A percentile compares a stretch with the other conserved stretches of the same genome.
These are phyloP conservation scores for Tuber calosporum DNA, from an alignment of 495 filamentous ascomycete genomes.

Conservation along the genomic window DNA sequence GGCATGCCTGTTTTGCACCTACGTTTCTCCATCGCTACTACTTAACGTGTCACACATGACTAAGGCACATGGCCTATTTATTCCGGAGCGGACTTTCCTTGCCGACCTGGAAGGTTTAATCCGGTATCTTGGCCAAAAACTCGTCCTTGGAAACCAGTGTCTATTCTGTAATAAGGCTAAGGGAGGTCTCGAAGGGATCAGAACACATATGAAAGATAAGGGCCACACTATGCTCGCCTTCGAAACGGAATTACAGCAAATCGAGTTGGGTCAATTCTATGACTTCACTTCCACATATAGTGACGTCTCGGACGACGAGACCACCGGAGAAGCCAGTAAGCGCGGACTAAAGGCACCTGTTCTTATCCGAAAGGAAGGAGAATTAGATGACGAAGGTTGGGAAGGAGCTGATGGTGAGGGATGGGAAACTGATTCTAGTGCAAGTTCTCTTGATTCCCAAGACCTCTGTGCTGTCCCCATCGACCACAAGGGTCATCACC, in stretches of 20 bases:
- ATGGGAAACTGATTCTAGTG: constrained; percentile 90
- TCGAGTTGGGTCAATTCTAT: constrained; percentile 96
- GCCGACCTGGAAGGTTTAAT: constrained; percentile 74
- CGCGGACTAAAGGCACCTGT: constrained; percentile 56
- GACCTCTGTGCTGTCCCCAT: constrained; percentile 66
- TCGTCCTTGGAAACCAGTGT: constrained; percentile 69
- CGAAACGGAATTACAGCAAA: constrained; percentile 76
- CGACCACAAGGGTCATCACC: constrained; percentile 58
- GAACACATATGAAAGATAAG: constrained; percentile 95
- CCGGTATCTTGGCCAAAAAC: constrained; percentile 64
- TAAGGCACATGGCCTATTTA: constrained; percentile 88
- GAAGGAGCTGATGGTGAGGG: constrained; percentile 49
- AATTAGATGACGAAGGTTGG: constrained; percentile 42
- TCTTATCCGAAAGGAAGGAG: constrained; percentile 47
- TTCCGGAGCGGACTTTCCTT: constrained; percentile 78
- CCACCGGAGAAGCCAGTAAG: constrained; percentile 46
- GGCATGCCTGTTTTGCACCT: constrained; percentile 86
- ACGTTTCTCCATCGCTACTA: constrained; percentile 60
- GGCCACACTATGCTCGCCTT: constrained; percentile 95
- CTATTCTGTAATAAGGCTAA: constrained; percentile 75
- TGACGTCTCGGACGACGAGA: constrained; percentile 55
- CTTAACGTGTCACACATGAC: constrained; percentile 83
- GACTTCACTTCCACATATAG: constrained; percentile 94
- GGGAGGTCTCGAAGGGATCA: constrained; percentile 63
- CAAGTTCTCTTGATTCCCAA: constrained; percentile 70